These are phyloP conservation scores for Lactarius evosmus DNA, from an alignment of 768 basidiomycete species.

Conservation along the genomic window DNA sequence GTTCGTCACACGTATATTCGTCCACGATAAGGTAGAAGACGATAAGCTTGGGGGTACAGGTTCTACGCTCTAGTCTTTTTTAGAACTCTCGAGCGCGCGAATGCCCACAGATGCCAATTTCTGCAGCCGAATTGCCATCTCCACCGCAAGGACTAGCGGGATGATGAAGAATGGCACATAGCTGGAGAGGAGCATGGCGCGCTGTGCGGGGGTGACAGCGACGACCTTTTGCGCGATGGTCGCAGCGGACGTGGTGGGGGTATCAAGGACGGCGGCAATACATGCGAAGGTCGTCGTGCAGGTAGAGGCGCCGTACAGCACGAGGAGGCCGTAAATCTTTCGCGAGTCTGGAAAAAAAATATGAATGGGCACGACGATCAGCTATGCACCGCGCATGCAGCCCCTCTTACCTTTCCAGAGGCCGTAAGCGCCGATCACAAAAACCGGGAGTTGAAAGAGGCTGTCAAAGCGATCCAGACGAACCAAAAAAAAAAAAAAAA, in stretches of 20 bases:
- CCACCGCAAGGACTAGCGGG: constrained; percentile 67
- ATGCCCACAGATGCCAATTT: constrained; percentile 24
- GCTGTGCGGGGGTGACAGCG: constrained; percentile 51
- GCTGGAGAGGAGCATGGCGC: constrained; percentile 54
- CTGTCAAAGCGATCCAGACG: no score
- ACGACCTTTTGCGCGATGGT: constrained; percentile 35
- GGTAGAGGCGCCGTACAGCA: constrained; percentile 75
- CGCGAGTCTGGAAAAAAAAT: constrained; percentile 46
- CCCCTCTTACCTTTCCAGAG: constrained; percentile 56
- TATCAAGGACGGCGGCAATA: constrained; percentile 54
- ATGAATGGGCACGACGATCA: no score
- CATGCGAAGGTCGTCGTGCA: constrained; percentile 76
- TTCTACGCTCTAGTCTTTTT: not conserved
- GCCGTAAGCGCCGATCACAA: constrained; percentile 61
- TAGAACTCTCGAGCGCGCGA: constrained; percentile 11
- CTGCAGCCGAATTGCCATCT: constrained; percentile 50
- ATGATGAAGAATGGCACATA: constrained; percentile 77
- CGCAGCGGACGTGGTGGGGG: constrained; percentile 42
- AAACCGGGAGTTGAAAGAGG: constrained; percentile 72
- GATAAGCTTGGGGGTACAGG: not conserved
- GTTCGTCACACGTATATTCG: not conserved
- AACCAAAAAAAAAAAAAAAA: not conserved
- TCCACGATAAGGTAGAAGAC: not conserved
- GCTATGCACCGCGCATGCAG: no score
- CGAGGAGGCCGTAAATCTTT: constrained; percentile 57